Conservation (phyloP, 345 rosid species). For the Corchorus capsularis region DNA sequence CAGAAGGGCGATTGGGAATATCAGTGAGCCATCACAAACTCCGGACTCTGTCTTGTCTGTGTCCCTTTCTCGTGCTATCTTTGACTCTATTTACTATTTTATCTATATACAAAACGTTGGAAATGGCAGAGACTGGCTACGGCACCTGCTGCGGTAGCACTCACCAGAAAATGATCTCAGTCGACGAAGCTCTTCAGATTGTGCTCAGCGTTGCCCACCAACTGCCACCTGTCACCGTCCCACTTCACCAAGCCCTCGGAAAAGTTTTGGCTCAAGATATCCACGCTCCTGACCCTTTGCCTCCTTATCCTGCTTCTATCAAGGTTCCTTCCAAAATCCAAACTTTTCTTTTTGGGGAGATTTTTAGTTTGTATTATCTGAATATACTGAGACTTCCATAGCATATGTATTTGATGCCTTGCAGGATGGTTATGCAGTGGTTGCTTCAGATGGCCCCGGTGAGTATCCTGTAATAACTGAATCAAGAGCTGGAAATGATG, state of each 20-base stretch:
- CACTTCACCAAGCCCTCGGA: conserved; percentile 71
- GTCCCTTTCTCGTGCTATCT: background rate
- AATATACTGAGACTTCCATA: background rate
- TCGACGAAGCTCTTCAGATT: conserved; percentile 62
- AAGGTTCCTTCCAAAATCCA: conserved; percentile 44
- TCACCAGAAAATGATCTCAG: conserved; percentile 48
- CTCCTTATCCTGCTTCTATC: conserved; percentile 93
- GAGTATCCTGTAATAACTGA: conserved; percentile 84
- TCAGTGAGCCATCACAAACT: background rate
- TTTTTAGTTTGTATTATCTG: background rate
- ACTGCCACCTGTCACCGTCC: conserved; percentile 54
- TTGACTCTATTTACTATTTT: too few relatives aligned
- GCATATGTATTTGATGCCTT: background rate
- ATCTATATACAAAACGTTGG: background rate
- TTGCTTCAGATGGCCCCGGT: conserved; percentile 95
- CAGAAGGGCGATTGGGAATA: too few relatives aligned
- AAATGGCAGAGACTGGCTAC: conserved; percentile 31
- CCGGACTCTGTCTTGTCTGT: background rate
- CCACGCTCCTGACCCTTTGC: conserved; percentile 81
- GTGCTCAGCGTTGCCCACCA: conserved; percentile 62
- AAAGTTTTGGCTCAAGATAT: conserved; percentile 85
- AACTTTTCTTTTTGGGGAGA: background rate
- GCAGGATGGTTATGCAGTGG: conserved; percentile 96
- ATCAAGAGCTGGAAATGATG: conserved; percentile 98
- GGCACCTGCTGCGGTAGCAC: conserved; percentile 15